Evolutionary conservation across 768 basidiomycete genomes (phyloP), one percentile per base, ranked within the genome.

Genomic region (Serendipita indica): DNA sequence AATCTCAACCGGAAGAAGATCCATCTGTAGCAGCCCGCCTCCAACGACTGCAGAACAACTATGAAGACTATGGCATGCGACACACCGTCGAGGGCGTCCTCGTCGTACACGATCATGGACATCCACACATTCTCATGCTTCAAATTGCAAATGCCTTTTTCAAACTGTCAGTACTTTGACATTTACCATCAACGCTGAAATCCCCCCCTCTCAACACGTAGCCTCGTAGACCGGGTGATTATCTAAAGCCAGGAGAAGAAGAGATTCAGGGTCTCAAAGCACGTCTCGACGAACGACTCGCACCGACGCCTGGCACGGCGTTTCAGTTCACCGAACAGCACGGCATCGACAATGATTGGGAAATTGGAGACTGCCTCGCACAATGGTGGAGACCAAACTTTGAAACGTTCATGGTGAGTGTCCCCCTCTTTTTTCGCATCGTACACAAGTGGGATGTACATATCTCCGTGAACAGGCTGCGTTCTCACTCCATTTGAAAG

Each of bases 341-440:
- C 61, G 86, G 83, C 0, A 79, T 84, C 18, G 84, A 84, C 65
- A 87, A 87, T 57, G 89, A 92, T 39, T 99, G 96, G 96, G 87
- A 93, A 70, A 90, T 97, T 35, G 87, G 87, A 1, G 93, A 98
- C 64, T 92, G 90, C 64, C 75, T 98, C n/a, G 90, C 90, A 0
- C 91, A 93, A 68, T 99, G 94, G 93, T 99, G 89, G 87, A 73
- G 96, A 52, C 94, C 94, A 0, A 96, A 96, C 67, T 99, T 96
- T 64, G 96, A 99, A 74, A 93, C 91, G 0, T 98, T 98, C 72
- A 93, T 96, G 86, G 93, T 94, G 64, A 43, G 41, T 43, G 41
- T 43, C 7, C 27, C n/a, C 3, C 2, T n/a, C 14, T 4, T 2
- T 6, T 35, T 46, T 60, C 43, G 46, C 5, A 18, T 43, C 2